A percentile compares a stretch with the other conserved stretches of the same genome.
Evolutionary conservation across 805 yeast genomes (phyloP).

Genomic region (Yamadazyma laniorum): DNA sequence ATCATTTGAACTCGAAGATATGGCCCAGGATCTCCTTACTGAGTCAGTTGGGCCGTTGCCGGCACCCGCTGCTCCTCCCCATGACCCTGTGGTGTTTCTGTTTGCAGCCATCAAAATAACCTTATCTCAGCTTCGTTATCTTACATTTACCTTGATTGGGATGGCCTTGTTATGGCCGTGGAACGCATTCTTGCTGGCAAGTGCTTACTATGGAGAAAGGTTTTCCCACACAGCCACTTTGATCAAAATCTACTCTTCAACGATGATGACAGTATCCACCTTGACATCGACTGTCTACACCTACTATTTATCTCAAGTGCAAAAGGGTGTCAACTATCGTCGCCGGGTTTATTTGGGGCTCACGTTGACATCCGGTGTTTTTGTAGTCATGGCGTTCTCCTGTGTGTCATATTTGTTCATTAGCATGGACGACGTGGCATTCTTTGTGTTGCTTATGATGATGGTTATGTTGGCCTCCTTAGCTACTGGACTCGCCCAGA

Average conservation of each 20-base stretch:
- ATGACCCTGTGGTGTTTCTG: constrained; percentile 21
- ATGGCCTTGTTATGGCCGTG: constrained; percentile 92
- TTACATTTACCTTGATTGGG: constrained; percentile 68
- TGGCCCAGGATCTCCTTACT: constrained; percentile 14
- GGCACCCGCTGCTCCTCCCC: neutral
- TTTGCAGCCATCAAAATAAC: constrained; percentile 10
- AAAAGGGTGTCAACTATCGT: constrained; percentile 56
- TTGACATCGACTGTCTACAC: constrained; percentile 60
- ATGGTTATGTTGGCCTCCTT: constrained; percentile 64
- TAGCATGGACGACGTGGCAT: constrained; percentile 35
- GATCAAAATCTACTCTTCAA: constrained; percentile 64
- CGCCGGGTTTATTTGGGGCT: constrained; percentile 62
- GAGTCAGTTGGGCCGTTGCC: constrained; percentile 1
- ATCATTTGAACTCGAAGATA: constrained; percentile 14
- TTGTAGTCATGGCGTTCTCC: constrained; percentile 55
- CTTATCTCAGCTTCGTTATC: constrained; percentile 43
- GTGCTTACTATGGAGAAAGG: constrained; percentile 71
- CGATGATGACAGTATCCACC: constrained; percentile 88
- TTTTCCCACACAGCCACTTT: constrained; percentile 50
- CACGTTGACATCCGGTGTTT: constrained; percentile 53
- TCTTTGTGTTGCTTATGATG: constrained; percentile 56
- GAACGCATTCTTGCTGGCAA: constrained; percentile 87
- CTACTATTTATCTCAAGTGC: constrained; percentile 62
- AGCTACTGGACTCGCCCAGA: constrained; percentile 83
- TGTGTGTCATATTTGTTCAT: constrained; percentile 38